phyloP scores from a whole-genome alignment of 257 asterid species.

The Solanum neorickii region DNA sequence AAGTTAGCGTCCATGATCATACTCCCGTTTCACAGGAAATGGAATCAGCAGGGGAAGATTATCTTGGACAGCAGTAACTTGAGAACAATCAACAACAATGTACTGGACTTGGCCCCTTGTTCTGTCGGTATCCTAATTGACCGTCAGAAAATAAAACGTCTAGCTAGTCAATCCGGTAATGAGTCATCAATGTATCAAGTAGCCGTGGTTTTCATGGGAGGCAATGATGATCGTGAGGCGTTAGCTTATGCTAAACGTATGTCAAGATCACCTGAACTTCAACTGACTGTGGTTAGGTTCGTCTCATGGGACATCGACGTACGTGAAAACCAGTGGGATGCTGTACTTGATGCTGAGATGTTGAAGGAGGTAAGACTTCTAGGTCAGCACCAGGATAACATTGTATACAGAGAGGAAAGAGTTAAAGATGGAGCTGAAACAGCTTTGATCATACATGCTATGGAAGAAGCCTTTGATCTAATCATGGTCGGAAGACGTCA shows the following conservation, averaged over 20 bases:
- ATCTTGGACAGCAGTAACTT: slow-evolving; percentile 25
- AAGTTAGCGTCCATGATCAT: slow-evolving; percentile 25
- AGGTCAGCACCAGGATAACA: slow-evolving; percentile 49
- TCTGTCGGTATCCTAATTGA: slow-evolving; percentile 69
- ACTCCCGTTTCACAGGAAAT: slow-evolving; percentile 32
- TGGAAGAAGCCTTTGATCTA: slow-evolving; percentile 72
- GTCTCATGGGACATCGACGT: slow-evolving; percentile 47
- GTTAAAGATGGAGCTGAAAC: slow-evolving; percentile 92
- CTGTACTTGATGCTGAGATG: slow-evolving; percentile 65
- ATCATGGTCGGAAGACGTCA: slow-evolving; percentile 78
- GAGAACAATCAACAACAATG: slow-evolving; percentile 49
- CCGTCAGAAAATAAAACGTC: slow-evolving; percentile 47
- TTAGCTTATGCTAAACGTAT: slow-evolving; percentile 55
- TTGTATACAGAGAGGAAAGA: slow-evolving; percentile 58
- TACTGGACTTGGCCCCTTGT: slow-evolving; percentile 70
- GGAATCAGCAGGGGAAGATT: slow-evolving; percentile 25
- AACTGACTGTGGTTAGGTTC: slow-evolving; percentile 50
- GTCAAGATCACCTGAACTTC: slow-evolving; percentile 41
- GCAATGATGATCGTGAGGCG: slow-evolving; percentile 80
- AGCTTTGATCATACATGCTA: slow-evolving; percentile 43
- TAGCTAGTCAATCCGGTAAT: neutral
- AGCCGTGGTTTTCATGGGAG: slow-evolving; percentile 68
- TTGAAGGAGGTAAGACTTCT: slow-evolving; percentile 59
- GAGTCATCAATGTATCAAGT: slow-evolving; percentile 20
- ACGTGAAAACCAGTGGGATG: slow-evolving; percentile 75